Conservation (phyloP, 2,329 filamentous ascomycete species). For the Epichloe sibirici region DNA sequence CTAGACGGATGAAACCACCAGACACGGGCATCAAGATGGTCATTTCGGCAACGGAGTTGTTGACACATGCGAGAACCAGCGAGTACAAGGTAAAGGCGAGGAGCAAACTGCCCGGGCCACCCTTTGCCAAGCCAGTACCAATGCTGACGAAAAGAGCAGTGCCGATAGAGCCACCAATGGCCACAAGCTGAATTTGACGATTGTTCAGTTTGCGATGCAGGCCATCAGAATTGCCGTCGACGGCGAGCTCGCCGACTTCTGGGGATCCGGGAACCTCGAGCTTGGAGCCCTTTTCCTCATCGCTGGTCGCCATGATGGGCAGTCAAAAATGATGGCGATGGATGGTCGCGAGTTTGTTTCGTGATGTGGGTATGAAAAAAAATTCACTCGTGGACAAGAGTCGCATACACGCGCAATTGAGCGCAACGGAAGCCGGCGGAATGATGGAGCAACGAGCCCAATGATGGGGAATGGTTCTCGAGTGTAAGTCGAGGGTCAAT, state of each 20-base stretch:
- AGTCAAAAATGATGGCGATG: neutral
- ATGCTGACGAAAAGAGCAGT: slow-evolving; percentile 51
- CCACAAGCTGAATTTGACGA: slow-evolving; percentile 45
- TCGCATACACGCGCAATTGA: neutral
- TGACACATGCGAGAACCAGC: slow-evolving; percentile 45
- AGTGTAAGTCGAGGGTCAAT: neutral
- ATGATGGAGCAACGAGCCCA: neutral
- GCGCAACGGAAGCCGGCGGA: neutral
- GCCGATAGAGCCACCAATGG: slow-evolving; percentile 45
- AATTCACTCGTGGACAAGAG: neutral
- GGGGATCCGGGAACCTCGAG: slow-evolving; percentile 13
- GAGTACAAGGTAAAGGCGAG: slow-evolving; percentile 47
- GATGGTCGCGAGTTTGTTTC: neutral
- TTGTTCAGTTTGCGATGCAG: slow-evolving; percentile 38
- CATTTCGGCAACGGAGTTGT: slow-evolving; percentile 57
- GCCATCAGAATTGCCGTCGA: slow-evolving; percentile 23
- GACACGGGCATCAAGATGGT: slow-evolving; percentile 48
- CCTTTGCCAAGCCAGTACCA: slow-evolving; percentile 37
- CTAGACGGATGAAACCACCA: slow-evolving; percentile 52
- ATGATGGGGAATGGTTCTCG: neutral
- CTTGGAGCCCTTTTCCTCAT: slow-evolving; percentile 19
- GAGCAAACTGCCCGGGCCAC: slow-evolving; percentile 38
- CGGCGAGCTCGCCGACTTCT: slow-evolving; percentile 14
- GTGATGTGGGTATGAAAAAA: neutral
- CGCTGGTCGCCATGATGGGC: slow-evolving; percentile 11